Conservation (phyloP, 1,284 basidiomycete genomes). For the Ustilago tritici region DNA sequence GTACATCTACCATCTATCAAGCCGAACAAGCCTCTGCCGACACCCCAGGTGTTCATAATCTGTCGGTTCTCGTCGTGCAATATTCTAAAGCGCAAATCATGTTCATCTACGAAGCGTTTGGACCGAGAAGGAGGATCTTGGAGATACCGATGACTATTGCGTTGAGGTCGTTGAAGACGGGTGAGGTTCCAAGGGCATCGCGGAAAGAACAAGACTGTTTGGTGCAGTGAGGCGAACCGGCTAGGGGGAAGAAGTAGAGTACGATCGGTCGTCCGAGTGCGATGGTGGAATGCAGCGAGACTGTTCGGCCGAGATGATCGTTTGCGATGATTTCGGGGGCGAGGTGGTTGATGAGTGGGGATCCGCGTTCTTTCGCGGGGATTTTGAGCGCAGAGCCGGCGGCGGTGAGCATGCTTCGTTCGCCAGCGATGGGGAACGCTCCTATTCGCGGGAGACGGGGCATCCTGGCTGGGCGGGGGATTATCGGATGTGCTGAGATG, state of each 20-base stretch:
- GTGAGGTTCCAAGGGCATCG: conserved; percentile 55
- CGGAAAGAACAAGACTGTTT: conserved; percentile 58
- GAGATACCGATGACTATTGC: conserved; percentile 64
- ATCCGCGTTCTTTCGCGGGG: conserved; percentile 46
- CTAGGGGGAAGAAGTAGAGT: conserved; percentile 64
- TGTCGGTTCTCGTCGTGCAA: conserved; percentile 51
- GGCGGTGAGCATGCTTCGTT: conserved; percentile 47
- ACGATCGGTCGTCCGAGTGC: conserved; percentile 57
- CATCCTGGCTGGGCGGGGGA: conserved; percentile 23
- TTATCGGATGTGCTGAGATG: background rate
- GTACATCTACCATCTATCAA: conserved; percentile 57
- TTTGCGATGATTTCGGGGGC: conserved; percentile 60
- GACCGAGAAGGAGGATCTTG: conserved; percentile 51
- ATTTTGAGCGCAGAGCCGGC: conserved; percentile 40
- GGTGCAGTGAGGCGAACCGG: conserved; percentile 63
- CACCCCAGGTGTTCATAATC: conserved; percentile 54
- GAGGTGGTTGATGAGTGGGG: conserved; percentile 50
- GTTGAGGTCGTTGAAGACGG: conserved; percentile 60
- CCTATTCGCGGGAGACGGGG: conserved; percentile 48
- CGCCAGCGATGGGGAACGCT: conserved; percentile 55
- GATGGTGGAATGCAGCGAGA: conserved; percentile 62
- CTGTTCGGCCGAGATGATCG: conserved; percentile 53
- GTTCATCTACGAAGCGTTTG: conserved; percentile 56
- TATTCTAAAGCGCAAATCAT: conserved; percentile 52
- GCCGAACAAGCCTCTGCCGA: conserved; percentile 47